Evolutionary conservation across 306 rosid species (phyloP).

Genomic region (Macrotyloma uniflorum): DNA sequence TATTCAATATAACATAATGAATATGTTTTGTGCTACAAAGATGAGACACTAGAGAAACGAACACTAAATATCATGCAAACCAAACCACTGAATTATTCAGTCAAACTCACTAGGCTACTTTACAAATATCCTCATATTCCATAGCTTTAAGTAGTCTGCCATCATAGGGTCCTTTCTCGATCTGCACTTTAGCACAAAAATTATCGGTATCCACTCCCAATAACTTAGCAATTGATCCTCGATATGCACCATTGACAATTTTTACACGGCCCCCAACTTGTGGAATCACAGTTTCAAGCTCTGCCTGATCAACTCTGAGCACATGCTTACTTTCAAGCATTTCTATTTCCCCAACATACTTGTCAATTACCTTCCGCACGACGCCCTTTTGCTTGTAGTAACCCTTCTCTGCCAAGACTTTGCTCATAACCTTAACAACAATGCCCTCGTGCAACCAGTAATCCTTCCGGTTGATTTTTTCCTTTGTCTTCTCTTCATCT

Average conservation of each 20-base stretch:
- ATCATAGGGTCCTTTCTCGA: constrained; percentile 89
- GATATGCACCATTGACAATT: constrained; percentile 89
- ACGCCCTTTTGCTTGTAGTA: constrained; percentile 89
- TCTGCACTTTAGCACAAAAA: constrained; percentile 86
- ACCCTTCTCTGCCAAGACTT: constrained; percentile 81
- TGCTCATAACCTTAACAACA: constrained; percentile 88
- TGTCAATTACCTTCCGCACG: constrained; percentile 78
- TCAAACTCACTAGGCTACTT: constrained; percentile 49
- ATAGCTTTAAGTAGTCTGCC: constrained; percentile 84
- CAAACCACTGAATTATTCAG: background rate
- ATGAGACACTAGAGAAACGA: background rate
- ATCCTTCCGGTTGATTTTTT: constrained; percentile 81
- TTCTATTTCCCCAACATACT: constrained; percentile 86
- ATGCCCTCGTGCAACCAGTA: constrained; percentile 84
- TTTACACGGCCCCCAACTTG: constrained; percentile 84
- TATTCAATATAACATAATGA: background rate
- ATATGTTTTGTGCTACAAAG: constrained; percentile 1
- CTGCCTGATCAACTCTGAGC: constrained; percentile 84
- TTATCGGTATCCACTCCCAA: constrained; percentile 67
- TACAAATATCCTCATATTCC: constrained; percentile 85
- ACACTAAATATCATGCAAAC: constrained; percentile 16
- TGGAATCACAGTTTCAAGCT: constrained; percentile 92
- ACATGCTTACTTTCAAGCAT: constrained; percentile 85
- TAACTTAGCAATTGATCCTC: constrained; percentile 72
- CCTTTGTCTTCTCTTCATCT: constrained; percentile 89